Percentiles rank a stretch among this genome's conserved stretches.
phyloP scores from a whole-genome alignment of 2,329 filamentous ascomycete genomes.

The Aspergillus nomiae region DNA sequence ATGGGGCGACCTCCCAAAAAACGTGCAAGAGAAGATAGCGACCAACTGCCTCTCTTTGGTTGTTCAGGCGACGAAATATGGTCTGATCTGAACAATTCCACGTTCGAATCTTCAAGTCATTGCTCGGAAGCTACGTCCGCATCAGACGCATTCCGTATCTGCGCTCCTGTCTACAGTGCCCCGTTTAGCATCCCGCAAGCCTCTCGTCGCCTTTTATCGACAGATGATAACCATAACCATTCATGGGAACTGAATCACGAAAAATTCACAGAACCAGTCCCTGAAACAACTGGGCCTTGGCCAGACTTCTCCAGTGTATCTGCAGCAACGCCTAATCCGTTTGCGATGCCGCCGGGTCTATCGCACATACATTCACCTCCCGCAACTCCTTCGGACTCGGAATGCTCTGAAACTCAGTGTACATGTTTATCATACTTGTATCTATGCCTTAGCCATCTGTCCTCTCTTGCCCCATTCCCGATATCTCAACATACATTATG shows the following conservation, averaged over 20 bases:
- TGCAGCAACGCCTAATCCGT: constrained; percentile 32
- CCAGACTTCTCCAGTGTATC: constrained; percentile 45
- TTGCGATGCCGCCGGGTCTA: constrained; percentile 23
- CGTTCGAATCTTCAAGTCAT: constrained; percentile 19
- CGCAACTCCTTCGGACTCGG: constrained; percentile 24
- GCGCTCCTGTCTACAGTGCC: constrained; percentile 29
- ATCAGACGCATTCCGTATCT: constrained; percentile 30
- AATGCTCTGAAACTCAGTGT: constrained; percentile 32
- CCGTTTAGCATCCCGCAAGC: constrained; percentile 16
- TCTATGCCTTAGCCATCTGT: constrained; percentile 45
- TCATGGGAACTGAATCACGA: constrained; percentile 25
- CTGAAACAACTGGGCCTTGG: constrained; percentile 38
- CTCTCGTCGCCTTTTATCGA: constrained; percentile 22
- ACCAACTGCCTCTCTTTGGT: constrained; percentile 20
- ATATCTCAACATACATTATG: constrained; percentile 45
- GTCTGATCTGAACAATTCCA: constrained; percentile 24
- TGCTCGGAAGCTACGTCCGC: constrained; percentile 16
- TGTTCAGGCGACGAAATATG: constrained; percentile 23
- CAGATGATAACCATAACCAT: constrained; percentile 29
- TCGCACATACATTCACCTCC: constrained; percentile 23
- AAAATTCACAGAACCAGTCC: constrained; percentile 27
- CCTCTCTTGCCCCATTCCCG: constrained; percentile 45
- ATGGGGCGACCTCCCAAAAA: constrained; percentile 52
- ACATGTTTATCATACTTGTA: constrained; percentile 47
- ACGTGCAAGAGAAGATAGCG: constrained; percentile 35